Base-by-base conservation (phyloP, 2,329 filamentous ascomycete genomes). In the Chrysosporium queenslandicum region DNA sequence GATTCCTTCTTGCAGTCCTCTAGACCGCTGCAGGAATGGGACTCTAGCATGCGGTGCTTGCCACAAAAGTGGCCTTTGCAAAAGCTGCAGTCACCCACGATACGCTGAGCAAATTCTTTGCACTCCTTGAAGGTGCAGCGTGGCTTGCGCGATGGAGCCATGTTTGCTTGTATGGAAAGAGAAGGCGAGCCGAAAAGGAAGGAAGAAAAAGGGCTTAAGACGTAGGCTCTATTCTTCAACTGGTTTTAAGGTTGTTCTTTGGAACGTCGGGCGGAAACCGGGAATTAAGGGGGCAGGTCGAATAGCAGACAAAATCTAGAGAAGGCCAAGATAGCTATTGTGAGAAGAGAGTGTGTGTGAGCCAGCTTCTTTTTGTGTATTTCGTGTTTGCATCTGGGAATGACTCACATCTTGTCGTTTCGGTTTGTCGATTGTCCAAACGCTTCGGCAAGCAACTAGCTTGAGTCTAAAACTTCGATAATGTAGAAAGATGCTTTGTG, bases 1-100 rank as follows among this genome's bases (percentile, higher is more conserved):
- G 87, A 91, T 70, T 95, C 89, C 76, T 94, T 92, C 79, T 96
- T 95, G 79, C 91, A 96, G 73, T 95, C 87, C 76, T 97, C 92
- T 53, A 98, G 76, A 37, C 89, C 89, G 58, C 80, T 82, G 74
- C 92, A 98, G 73, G 87, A 87, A 74, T 98, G 92, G 62, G 91
- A 87, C 71, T 98, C 92, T 58, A 97, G 73, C 73, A 97, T 79
- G 53, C 92, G 80, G 73, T 98, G 92, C 75, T 89, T 94, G 62
- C 87, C 87, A 73, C 92, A 98, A 76, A 87, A 97, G 68, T 94
- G 87, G 42, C 90, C 89, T 52, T 85, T 77, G 75, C 92, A 98
- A 77, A 97, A 97, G 56, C 83, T 85, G 73, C 92, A 98, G 74
- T 97, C 91, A 51, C 92, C 92, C 55, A 96, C 87, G 64, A 98